These are phyloP conservation scores for Aechmea fasciata DNA, from an alignment of 176 grass and related monocot species.

Conservation along the genomic window DNA sequence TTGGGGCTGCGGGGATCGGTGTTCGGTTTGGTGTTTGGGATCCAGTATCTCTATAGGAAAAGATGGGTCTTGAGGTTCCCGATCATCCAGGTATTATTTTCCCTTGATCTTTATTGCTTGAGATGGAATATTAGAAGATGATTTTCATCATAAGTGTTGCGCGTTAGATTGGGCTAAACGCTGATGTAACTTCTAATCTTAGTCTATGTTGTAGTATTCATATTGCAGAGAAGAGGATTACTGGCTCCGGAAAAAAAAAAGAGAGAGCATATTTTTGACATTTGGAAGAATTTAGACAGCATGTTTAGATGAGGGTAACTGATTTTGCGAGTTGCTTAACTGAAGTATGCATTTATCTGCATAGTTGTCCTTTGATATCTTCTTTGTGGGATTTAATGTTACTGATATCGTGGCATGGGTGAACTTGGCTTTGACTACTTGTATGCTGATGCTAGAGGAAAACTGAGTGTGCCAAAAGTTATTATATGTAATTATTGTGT, in stretches of 20 bases:
- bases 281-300: neutral
- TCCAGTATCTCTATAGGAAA: slow-evolving; percentile 42
- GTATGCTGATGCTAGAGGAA: no score
- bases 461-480: no score
- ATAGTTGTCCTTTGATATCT: neutral
- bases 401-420: no score
- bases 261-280: neutral
- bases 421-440: no score
- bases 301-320: neutral
- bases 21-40: slow-evolving; percentile 30
- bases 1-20: slow-evolving; percentile 25
- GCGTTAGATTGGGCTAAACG: neutral
- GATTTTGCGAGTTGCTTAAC: neutral
- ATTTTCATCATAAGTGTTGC: neutral
- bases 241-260: neutral
- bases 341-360: neutral
- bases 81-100: slow-evolving; percentile 31
- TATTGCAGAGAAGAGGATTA: neutral
- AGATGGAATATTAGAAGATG: neutral
- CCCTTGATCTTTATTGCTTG: neutral
- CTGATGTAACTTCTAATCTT: neutral
- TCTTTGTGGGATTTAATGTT: neutral
- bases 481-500: no score
- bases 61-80: slow-evolving; percentile 43
- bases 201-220: neutral